Base-by-base conservation (phyloP, 2,329 filamentous ascomycete genomes). In the Hawksworthiomyces lignivorus region DNA sequence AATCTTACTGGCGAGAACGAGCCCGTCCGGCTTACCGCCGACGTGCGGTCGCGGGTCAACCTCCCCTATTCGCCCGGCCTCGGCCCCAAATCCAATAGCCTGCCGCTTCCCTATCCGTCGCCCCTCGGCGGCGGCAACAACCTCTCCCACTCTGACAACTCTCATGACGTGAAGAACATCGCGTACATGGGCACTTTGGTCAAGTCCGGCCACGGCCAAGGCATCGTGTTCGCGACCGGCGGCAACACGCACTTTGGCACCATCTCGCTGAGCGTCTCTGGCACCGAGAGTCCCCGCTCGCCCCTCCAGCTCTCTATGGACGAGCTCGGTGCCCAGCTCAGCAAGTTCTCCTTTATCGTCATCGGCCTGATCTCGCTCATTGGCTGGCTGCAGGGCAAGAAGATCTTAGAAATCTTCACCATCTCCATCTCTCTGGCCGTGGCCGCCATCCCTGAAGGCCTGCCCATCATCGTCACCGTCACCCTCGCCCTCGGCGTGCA, bases 151-250 rank as follows among this genome's bases (percentile, higher is more conserved):
- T 26, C 18, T n/a, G 18, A 79, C 78, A 51, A 70, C 68, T 47
- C 84, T 38, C 85, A 84, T 48, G 82, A 84, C 41, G 78, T 82
- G 53, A 85, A 84, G 54, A 97, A 98, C 55, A 89, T 98, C 59
- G 92, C 89, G 3, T 97, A 96, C 61, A 97, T 98, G 89, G 92
- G 92, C 21, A 98, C 92, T 3, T 64, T 98, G 50, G 88, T 98
- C 26, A 87, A 90, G 51, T 96, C 90, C 27, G 92, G 92, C 10
- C 84, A 98, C 56, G 92, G 92, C 0, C 89, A 95, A 60, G 92
- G 92, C 32, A 82, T 98, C 51, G 92, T 98, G n/a, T 94, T 96
- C 59, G 88, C 89, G 8, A 98, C 92, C 7, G 94, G 94, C 42
- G 84, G 85, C 24, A 80, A 86, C 45, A 98, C 94, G 0, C 88